These are phyloP conservation scores for Anisodus acutangulus DNA, from an alignment of 257 asterid species.

Conservation along the genomic window DNA sequence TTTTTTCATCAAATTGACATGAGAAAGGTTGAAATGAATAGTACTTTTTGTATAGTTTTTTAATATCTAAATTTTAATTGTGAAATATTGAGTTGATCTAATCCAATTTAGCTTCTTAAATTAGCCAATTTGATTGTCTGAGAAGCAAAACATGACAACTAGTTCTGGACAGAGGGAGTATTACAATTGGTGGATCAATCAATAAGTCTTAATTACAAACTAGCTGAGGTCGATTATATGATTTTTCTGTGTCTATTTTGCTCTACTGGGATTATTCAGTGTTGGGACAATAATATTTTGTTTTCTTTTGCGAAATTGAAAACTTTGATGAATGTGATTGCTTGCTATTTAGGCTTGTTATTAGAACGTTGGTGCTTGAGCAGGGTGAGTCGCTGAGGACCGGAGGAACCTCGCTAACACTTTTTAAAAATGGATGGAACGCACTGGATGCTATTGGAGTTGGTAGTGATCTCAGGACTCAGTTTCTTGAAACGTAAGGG, in stretches of 20 bases:
- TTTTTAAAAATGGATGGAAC: conserved; percentile 91
- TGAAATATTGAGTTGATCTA: too few species aligned
- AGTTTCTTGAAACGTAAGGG: conserved; percentile 86
- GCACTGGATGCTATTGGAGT: conserved; percentile 85
- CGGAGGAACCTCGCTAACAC: conserved; percentile 79
- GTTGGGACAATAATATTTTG: background rate
- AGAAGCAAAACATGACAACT: too few species aligned
- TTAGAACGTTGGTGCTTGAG: conserved; percentile 74
- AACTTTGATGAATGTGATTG: background rate
- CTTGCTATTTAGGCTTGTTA: conserved; percentile 57
- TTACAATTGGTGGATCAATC: background rate
- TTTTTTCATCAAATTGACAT: too few species aligned
- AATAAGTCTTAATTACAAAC: background rate
- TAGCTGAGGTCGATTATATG: background rate
- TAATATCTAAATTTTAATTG: too few species aligned
- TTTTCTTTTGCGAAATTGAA: background rate
- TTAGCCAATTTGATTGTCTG: too few species aligned
- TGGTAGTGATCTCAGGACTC: conserved; percentile 65
- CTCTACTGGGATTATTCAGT: background rate
- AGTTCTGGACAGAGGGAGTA: too few species aligned
- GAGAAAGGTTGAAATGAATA: too few species aligned
- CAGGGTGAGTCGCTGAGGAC: conserved; percentile 75
- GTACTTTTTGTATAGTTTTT: too few species aligned
- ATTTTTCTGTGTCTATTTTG: background rate
- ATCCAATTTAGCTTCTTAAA: too few species aligned